Evolutionary conservation across 1,284 basidiomycete species (phyloP).

Genomic region (Trichosporon asahii): DNA sequence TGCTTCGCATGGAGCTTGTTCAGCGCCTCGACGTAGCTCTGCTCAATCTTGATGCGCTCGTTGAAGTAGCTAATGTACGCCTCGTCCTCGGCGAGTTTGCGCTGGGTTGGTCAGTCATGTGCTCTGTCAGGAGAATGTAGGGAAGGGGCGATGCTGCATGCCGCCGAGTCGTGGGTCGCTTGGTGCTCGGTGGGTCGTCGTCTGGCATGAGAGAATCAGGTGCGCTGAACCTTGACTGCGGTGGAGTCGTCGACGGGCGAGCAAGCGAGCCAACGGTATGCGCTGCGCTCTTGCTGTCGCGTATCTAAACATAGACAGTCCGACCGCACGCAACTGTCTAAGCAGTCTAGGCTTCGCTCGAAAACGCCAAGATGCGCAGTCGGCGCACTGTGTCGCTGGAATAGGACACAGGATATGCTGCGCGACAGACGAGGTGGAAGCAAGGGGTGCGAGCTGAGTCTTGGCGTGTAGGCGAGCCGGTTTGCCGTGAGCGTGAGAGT

Average conservation of each 20-base stretch:
- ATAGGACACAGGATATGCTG: too few species aligned
- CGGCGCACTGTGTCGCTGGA: neutral
- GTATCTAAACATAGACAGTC: neutral
- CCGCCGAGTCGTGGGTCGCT: neutral
- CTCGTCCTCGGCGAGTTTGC: conserved; percentile 56
- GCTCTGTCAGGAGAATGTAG: neutral
- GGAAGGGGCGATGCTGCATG: neutral
- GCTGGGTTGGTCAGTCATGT: conserved; percentile 37
- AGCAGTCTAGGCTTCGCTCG: neutral
- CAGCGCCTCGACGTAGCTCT: conserved; percentile 70
- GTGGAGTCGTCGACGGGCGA: neutral
- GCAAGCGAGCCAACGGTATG: neutral
- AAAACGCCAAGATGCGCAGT: neutral
- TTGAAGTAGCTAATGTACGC: conserved; percentile 77
- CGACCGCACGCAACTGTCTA: neutral
- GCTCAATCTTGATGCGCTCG: conserved; percentile 78
- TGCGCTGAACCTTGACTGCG: neutral
- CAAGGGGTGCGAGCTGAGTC: too few species aligned
- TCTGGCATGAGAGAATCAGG: neutral
- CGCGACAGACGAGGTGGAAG: too few species aligned
- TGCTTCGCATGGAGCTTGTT: conserved; percentile 66
- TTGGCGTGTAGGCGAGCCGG: neutral
- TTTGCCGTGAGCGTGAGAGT: neutral
- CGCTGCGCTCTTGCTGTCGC: neutral
- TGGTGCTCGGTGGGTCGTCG: neutral